Percentiles rank a stretch among this genome's conserved stretches.
phyloP scores from a whole-genome alignment of 2,329 filamentous ascomycete genomes.

The Trichoderma sp. region DNA sequence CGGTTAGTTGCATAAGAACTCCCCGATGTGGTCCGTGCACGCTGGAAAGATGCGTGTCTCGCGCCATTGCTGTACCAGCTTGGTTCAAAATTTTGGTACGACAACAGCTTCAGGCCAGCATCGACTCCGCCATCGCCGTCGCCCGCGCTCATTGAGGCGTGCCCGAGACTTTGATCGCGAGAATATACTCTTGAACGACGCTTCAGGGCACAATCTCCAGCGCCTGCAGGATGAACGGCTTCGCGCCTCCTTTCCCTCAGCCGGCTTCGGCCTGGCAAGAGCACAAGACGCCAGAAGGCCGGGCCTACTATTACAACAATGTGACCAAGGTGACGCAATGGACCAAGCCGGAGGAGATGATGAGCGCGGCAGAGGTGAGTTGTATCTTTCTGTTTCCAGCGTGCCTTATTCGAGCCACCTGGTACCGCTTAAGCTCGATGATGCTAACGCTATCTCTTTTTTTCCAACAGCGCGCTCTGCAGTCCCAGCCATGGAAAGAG shows the following conservation, averaged over 20 bases:
- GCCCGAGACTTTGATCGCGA: background rate
- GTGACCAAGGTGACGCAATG: slow-evolving; percentile 87
- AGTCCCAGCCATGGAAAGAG: slow-evolving; percentile 88
- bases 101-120: background rate
- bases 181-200: background rate
- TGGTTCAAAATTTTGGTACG: slow-evolving; percentile 6
- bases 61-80: slow-evolving; percentile 11
- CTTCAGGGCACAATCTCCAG: background rate
- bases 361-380: slow-evolving; percentile 75
- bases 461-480: slow-evolving; percentile 66
- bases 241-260: slow-evolving; percentile 48
- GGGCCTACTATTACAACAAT: slow-evolving; percentile 87
- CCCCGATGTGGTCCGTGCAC: slow-evolving; percentile 25
- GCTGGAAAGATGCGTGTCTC: slow-evolving; percentile 12
- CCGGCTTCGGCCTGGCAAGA: slow-evolving; percentile 71
- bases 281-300: slow-evolving; percentile 75
- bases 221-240: slow-evolving; percentile 55
- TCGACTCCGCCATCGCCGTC: background rate
- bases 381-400: background rate
- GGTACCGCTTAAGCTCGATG: too few species aligned
- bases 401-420: background rate
- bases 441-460: background rate
- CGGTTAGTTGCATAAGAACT: slow-evolving; percentile 12
- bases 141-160: slow-evolving; percentile 8
- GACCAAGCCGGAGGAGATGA: slow-evolving; percentile 88